Evolutionary conservation across 1,139 yeast genomes (phyloP).

Genomic region (Yamadazyma mexicana): DNA sequence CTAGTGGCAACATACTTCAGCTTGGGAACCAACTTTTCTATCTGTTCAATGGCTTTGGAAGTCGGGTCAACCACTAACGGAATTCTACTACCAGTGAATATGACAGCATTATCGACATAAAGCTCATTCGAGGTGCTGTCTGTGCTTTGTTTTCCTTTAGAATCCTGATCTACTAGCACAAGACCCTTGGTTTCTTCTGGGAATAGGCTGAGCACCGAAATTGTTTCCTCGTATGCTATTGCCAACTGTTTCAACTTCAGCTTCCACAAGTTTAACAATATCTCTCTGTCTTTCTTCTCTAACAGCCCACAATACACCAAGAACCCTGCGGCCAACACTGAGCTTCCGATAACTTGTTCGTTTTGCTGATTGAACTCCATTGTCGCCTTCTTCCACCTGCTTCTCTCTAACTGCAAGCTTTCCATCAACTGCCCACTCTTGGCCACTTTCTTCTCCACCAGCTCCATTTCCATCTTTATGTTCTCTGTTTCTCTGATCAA

Average conservation of each 20-base stretch:
- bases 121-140: slow-evolving; percentile 62
- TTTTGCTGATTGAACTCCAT: slow-evolving; percentile 49
- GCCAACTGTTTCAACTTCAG: slow-evolving; percentile 32
- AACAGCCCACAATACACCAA: slow-evolving; percentile 61
- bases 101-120: slow-evolving; percentile 62
- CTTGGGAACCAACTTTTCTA: slow-evolving; percentile 31
- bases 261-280: slow-evolving; percentile 43
- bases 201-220: slow-evolving; percentile 12
- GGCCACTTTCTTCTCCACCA: slow-evolving; percentile 59
- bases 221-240: slow-evolving; percentile 43
- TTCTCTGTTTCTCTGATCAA: slow-evolving; percentile 77
- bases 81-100: slow-evolving; percentile 39
- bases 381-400: slow-evolving; percentile 72
- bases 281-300: slow-evolving; percentile 53
- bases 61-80: slow-evolving; percentile 80
- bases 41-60: slow-evolving; percentile 42
- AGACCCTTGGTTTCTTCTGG: slow-evolving; percentile 5
- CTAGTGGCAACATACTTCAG: slow-evolving; percentile 58
- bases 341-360: slow-evolving; percentile 60
- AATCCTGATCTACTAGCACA: not conserved
- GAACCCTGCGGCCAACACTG: slow-evolving; percentile 62
- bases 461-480: slow-evolving; percentile 67
- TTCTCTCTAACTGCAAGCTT: slow-evolving; percentile 64
- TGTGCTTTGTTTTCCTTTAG: slow-evolving; percentile 10
- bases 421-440: slow-evolving; percentile 66